These are phyloP conservation scores for Chionographis japonica DNA, from an alignment of 106 monocot genomes.

Conservation along the genomic window DNA sequence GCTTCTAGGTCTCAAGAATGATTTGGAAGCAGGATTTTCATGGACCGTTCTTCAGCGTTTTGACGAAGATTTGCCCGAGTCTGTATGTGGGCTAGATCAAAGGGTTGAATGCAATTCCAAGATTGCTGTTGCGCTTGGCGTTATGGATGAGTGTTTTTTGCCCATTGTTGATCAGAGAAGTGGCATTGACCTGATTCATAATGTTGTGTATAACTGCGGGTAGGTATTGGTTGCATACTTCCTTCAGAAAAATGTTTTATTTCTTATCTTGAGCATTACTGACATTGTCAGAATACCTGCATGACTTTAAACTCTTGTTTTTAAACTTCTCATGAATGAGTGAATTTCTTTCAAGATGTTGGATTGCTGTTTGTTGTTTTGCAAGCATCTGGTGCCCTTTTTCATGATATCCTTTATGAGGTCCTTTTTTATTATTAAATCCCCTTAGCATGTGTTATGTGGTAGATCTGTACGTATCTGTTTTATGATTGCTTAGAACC, in stretches of 20 bases:
- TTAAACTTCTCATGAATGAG: too few relatives aligned
- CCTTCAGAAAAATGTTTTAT: neutral
- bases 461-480: too few relatives aligned
- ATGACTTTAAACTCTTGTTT: too few relatives aligned
- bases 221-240: conserved; percentile 25
- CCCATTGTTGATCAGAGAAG: conserved; percentile 78
- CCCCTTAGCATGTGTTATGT: too few relatives aligned
- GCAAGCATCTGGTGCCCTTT: too few relatives aligned
- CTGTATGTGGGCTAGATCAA: conserved; percentile 7
- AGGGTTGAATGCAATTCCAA: conserved; percentile 78
- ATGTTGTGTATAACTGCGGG: conserved; percentile 78
- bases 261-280: too few relatives aligned
- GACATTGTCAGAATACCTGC: too few relatives aligned
- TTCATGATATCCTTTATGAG: too few relatives aligned
- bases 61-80: conserved; percentile 32
- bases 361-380: too few relatives aligned
- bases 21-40: conserved; percentile 68
- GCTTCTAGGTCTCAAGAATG: conserved; percentile 63
- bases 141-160: conserved; percentile 91
- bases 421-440: too few relatives aligned
- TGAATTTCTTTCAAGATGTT: too few relatives aligned
- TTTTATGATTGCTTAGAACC: too few relatives aligned
- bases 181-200: conserved; percentile 79
- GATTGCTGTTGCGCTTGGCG: conserved; percentile 65
- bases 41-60: conserved; percentile 64